Base-by-base conservation (phyloP, 2,329 filamentous ascomycete species). In the Hypoxylon sp. region DNA sequence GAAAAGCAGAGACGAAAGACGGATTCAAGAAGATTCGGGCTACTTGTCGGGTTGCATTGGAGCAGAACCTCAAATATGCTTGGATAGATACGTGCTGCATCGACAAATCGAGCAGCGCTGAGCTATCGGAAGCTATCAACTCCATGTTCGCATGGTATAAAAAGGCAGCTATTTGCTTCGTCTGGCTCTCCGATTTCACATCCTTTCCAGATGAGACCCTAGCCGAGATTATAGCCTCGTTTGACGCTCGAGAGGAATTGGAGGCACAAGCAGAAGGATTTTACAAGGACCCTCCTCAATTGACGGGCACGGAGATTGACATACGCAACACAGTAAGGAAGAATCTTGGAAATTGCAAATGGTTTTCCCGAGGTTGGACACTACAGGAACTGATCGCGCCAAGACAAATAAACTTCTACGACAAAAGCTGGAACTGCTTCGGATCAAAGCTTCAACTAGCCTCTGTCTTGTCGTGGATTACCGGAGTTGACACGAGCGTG, bases 41-140 rank as follows among this genome's bases (percentile, higher is more conserved):
- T 4, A 69, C 67, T 5, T 73, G 72, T 23, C 49, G 50, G 5
- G 45, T 68, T 7, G 69, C 72, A 17, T 46, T 57, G 43, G 58
- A 63, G 36, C 60, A 72, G 17, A 57, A 25, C 14, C 46, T 73
- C 13, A 52, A 62, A 1, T 74, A 72, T 19, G 73, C 60, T 4
- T 75, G 71, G 69, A 58, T 75, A 9, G 72, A 75, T 57, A 73
- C 72, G 2, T 74, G 72, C 51, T 73, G 69, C 56, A 74, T 73
- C 13, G 68, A 75, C 49, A 73, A 74, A 34, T 68, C 68, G n/a
- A 72, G 71, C 56, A 74, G 69, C 34, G 65, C 72, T 10, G 72
- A 75, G 50, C 58, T 75, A 0, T 72, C 69, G 0, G 73, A 75
- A 60, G 70, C 70, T 17, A 73, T 74, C 50, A 74, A 74, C 41